Percentiles rank a stretch among this genome's conserved stretches.
Evolutionary conservation across 306 rosid species (phyloP).

Genomic region (Neltuma alba): DNA sequence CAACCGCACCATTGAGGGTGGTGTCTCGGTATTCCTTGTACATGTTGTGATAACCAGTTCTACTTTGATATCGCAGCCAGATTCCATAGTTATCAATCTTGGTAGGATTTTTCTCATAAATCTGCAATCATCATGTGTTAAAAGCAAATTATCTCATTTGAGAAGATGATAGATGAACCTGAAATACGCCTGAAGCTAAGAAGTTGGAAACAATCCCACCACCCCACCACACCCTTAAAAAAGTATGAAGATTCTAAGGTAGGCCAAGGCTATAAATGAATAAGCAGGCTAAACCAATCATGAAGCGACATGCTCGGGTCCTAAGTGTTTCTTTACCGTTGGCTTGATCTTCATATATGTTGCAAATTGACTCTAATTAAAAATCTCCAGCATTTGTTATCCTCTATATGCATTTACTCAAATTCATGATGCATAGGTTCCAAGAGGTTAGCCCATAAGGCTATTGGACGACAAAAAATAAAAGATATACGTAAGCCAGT

Average conservation of each 20-base stretch:
- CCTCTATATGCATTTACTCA: neutral
- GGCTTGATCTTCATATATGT: neutral
- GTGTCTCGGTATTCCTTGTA: conserved; percentile 86
- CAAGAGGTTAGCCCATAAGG: neutral
- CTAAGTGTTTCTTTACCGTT: neutral
- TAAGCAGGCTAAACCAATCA: neutral
- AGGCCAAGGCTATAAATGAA: neutral
- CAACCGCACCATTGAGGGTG: conserved; percentile 79
- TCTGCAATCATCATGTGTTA: conserved; percentile 46
- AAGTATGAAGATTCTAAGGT: neutral
- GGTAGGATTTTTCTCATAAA: conserved; percentile 83
- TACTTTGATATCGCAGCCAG: conserved; percentile 89
- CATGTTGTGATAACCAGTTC: conserved; percentile 93
- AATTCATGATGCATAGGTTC: neutral
- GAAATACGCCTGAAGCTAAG: neutral
- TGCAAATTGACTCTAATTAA: neutral
- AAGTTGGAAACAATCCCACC: neutral
- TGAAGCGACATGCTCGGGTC: neutral
- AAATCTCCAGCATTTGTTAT: neutral
- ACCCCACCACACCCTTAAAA: neutral
- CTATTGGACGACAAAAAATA: neutral
- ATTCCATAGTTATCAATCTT: conserved; percentile 75
- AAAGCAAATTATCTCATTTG: neutral
- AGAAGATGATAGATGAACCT: neutral
- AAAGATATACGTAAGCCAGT: neutral